These are phyloP conservation scores for Crataegus laevigata DNA, from an alignment of 306 rosid genomes.

Conservation along the genomic window DNA sequence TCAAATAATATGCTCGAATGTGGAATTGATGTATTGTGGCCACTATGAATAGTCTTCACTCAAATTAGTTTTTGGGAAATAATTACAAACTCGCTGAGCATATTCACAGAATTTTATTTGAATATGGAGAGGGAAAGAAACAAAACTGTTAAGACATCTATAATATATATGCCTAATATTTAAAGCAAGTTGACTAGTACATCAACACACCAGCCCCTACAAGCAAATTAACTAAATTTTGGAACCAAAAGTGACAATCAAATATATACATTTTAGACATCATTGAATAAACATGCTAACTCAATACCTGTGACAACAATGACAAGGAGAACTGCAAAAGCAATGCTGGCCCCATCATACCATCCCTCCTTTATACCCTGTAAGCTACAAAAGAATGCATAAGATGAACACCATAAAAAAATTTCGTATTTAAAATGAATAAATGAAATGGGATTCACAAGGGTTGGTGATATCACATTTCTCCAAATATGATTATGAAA, in stretches of 20 bases:
- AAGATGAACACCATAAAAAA: conserved; percentile 8
- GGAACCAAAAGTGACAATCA: too few species aligned
- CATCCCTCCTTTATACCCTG: conserved; percentile 96
- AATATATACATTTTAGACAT: too few species aligned
- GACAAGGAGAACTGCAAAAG: conserved; percentile 92
- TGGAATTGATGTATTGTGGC: too few species aligned
- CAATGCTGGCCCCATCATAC: conserved; percentile 99
- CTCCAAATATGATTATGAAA: not conserved
- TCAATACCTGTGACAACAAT: conserved; percentile 50
- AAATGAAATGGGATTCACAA: not conserved
- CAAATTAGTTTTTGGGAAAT: not conserved
- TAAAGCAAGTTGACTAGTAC: too few species aligned
- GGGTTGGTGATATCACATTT: not conserved
- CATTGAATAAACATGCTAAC: too few species aligned
- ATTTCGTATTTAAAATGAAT: not conserved
- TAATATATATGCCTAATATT: too few species aligned
- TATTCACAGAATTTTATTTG: too few species aligned
- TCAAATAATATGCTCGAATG: too few species aligned
- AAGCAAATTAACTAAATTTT: too few species aligned
- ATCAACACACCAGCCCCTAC: too few species aligned
- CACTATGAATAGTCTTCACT: not conserved
- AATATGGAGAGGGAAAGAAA: too few species aligned
- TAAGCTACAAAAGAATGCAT: conserved; percentile 16
- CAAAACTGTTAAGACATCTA: too few species aligned
- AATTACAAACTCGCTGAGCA: not conserved